Evolutionary conservation across 495 filamentous ascomycete genomes (phyloP), one percentile per base, ranked within the genome.

Genomic region (Astrothelium subdiscretum): DNA sequence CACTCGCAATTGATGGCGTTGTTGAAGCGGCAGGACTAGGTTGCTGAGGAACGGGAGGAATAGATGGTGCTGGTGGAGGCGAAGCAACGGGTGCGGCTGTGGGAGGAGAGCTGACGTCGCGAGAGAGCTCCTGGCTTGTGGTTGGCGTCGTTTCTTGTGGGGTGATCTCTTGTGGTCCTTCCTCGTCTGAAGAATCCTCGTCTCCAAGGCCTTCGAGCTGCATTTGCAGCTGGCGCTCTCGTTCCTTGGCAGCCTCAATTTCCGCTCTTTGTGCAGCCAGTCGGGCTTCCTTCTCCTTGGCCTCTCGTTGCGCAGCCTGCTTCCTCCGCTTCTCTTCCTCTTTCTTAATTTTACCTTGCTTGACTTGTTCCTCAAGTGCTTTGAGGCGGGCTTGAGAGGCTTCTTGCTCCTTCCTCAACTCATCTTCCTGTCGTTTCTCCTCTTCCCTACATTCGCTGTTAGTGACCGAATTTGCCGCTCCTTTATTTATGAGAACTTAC

Each of bases 321-420:
- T 88, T 92, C 67, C 85, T 85, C 22, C 84, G 85, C 76, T 92
- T 96, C 76, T 96, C 95, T 72, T 97, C 95, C 67, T 92, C 87
- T 72, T 94, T 96, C 80, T 92, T 95, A n/a, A 97, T 76, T 75
- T 97, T 97, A 60, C 92, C 92, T 72, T 91, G 88, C 65, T 86
- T 86, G 52, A 97, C 91, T 71, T 95, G 91, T 70, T 97, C 90
- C 70, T 99, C 91, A 31, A 99, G 80, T 27, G 91, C 92, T 67
- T 83, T 87, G 24, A 96, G 82, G 51, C 90, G 87, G 48, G 88
- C 89, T 68, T 88, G 85, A 54, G 91, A 84, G 51, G 86, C 92
- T 64, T 91, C 85, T 57, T 87, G 87, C 73, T 96, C 91, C 64
- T 77, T 83, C 31, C 79, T 83, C 32, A 96, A 80, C 60, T 92